Conservation (phyloP, 768 basidiomycete genomes). For the Termitomyces sp. region DNA sequence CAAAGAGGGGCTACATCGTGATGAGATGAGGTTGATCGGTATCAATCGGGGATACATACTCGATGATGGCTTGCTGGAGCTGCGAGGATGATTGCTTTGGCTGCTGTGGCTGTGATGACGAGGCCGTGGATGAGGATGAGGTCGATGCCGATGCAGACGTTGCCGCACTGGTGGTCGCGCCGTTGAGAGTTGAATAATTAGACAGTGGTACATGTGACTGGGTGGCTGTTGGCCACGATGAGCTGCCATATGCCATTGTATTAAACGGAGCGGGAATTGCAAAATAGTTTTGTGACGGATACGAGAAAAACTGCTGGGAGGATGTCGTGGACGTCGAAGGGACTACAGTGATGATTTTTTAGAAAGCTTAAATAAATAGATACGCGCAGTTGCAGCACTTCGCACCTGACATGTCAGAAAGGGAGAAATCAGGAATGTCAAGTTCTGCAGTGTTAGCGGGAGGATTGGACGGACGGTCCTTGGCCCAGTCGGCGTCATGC, state of each 20-base stretch:
- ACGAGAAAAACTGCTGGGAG: constrained; percentile 34
- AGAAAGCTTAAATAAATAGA: neutral
- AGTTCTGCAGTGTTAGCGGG: constrained; percentile 9
- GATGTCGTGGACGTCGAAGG: constrained; percentile 29
- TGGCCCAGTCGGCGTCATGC: constrained; percentile 36
- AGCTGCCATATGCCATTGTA: constrained; percentile 49
- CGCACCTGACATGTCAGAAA: constrained; percentile 38
- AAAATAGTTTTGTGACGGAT: constrained; percentile 32
- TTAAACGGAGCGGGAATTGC: constrained; percentile 42
- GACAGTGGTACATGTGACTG: constrained; percentile 53
- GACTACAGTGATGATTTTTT: constrained; percentile 4
- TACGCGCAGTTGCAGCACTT: neutral
- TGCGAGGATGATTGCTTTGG: constrained; percentile 21
- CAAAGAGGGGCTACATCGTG: constrained; percentile 44
- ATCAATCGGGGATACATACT: constrained; percentile 41
- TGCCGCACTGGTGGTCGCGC: constrained; percentile 52
- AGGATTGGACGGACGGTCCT: constrained; percentile 29
- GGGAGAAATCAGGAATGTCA: constrained; percentile 38
- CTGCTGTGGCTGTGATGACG: constrained; percentile 16
- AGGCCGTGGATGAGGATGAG: constrained; percentile 5
- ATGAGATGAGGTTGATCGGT: constrained; percentile 6
- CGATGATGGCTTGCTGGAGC: constrained; percentile 46
- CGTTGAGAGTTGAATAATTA: constrained; percentile 72
- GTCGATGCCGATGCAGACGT: constrained; percentile 14
- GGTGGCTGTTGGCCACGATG: constrained; percentile 35